Evolutionary conservation across 768 basidiomycete genomes (phyloP).

Genomic region (Trametopsis cervina): DNA sequence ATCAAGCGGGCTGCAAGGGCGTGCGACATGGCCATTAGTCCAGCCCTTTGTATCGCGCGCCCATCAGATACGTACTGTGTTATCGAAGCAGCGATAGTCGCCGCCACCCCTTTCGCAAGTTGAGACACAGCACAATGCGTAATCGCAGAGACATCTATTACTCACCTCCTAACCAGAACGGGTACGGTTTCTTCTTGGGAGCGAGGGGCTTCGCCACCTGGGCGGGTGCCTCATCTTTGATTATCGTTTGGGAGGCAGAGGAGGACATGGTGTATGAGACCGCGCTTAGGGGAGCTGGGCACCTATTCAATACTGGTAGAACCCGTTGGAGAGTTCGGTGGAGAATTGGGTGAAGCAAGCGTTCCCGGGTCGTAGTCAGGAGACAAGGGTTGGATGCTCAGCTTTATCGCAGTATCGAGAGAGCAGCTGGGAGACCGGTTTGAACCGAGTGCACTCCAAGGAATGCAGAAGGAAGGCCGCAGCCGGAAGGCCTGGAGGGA

Average conservation of each 20-base stretch:
- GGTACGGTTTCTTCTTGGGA: conserved; percentile 63
- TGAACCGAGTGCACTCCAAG: not conserved
- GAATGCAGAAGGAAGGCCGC: not conserved
- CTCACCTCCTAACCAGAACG: conserved; percentile 78
- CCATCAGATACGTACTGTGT: conserved; percentile 53
- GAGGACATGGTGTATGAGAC: not conserved
- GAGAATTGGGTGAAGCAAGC: too few species aligned
- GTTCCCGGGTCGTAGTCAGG: too few species aligned
- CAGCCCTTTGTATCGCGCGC: not conserved
- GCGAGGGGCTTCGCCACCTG: not conserved
- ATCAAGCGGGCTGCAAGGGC: conserved; percentile 60
- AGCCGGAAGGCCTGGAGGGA: too few species aligned
- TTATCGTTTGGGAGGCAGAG: not conserved
- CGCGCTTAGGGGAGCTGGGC: too few species aligned
- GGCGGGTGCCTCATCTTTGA: not conserved
- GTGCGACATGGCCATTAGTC: not conserved
- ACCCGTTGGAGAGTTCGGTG: too few species aligned
- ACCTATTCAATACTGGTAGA: too few species aligned
- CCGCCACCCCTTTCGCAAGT: conserved; percentile 49
- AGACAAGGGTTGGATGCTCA: not conserved
- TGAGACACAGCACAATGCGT: not conserved
- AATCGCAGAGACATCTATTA: not conserved
- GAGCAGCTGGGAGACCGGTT: not conserved
- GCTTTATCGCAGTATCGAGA: not conserved
- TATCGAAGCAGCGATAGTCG: conserved; percentile 83